Evolutionary conservation across 1,284 basidiomycete genomes (phyloP).

Genomic region (Ustilago nuda): DNA sequence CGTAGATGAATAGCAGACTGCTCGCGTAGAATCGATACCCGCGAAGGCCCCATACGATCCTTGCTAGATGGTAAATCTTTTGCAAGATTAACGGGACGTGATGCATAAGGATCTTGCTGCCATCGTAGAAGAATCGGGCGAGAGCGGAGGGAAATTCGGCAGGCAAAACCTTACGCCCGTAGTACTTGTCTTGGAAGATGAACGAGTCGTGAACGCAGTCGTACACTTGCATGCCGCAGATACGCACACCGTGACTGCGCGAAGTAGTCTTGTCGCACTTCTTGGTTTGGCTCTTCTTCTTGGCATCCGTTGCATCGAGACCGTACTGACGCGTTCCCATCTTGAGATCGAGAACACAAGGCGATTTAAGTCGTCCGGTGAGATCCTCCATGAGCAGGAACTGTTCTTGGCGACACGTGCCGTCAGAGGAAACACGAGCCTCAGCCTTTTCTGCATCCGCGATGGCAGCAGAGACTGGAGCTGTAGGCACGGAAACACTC

Average conservation of each 20-base stretch:
- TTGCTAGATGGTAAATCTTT: constrained; percentile 92
- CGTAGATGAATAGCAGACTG: constrained; percentile 95
- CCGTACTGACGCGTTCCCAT: constrained; percentile 99
- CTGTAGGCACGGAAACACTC: neutral
- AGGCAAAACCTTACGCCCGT: constrained; percentile 86
- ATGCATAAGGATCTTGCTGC: constrained; percentile 83
- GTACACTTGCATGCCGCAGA: constrained; percentile 97
- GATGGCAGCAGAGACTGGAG: neutral
- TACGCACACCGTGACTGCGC: constrained; percentile 86
- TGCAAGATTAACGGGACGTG: constrained; percentile 91
- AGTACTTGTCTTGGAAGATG: constrained; percentile 95
- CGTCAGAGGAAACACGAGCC: constrained; percentile 6
- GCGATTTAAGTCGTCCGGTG: constrained; percentile 90
- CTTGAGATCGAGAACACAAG: constrained; percentile 97
- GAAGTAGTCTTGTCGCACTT: constrained; percentile 98
- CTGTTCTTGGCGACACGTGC: constrained; percentile 82
- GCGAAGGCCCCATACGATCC: constrained; percentile 85
- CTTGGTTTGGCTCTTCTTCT: constrained; percentile 97
- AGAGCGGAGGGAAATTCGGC: constrained; percentile 87
- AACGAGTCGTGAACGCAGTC: constrained; percentile 75
- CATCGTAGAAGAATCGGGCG: constrained; percentile 85
- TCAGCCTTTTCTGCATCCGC: neutral
- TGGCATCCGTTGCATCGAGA: constrained; percentile 88
- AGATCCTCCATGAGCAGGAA: constrained; percentile 99
- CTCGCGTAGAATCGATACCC: constrained; percentile 99